These are phyloP conservation scores for Colletotrichum spaethianum DNA, from an alignment of 2,329 filamentous ascomycete genomes.

Conservation along the genomic window DNA sequence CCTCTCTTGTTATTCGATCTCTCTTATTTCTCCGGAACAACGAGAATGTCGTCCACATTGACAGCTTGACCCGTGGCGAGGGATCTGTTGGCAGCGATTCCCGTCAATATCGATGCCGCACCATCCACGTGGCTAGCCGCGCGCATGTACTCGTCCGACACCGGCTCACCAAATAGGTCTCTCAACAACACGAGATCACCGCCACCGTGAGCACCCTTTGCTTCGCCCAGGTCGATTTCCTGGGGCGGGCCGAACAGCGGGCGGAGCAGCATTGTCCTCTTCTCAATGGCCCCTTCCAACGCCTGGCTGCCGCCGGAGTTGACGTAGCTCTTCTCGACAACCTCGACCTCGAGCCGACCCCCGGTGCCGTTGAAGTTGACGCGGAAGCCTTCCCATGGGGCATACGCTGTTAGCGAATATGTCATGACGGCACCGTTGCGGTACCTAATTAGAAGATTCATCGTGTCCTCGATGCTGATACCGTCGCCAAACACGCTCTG, in stretches of 20 bases:
- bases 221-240: conserved; percentile 67
- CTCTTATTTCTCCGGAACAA: conserved; percentile 46
- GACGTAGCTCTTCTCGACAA: conserved; percentile 74
- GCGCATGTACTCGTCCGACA: conserved; percentile 66
- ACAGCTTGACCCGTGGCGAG: conserved; percentile 71
- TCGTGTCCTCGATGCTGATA: conserved; percentile 76
- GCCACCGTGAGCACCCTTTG: conserved; percentile 71
- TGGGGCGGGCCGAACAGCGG: conserved; percentile 70
- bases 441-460: conserved; percentile 73
- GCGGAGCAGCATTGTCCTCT: conserved; percentile 62
- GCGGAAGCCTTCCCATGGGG: conserved; percentile 74
- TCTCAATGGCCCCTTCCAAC: conserved; percentile 67
- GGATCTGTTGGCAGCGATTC: conserved; percentile 71
- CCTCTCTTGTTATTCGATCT: not conserved
- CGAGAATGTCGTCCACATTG: conserved; percentile 66
- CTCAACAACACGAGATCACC: conserved; percentile 70
- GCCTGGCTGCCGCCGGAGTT: conserved; percentile 73
- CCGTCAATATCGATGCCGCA: conserved; percentile 71
- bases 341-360: conserved; percentile 72
- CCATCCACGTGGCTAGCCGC: conserved; percentile 73
- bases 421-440: conserved; percentile 70
- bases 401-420: conserved; percentile 72
- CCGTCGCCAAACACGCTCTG: conserved; percentile 75
- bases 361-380: conserved; percentile 71
- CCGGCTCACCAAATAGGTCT: conserved; percentile 69